These are phyloP conservation scores for Phytophthora meadii DNA, from an alignment of 352 stramenopile genomes.

Conservation along the genomic window DNA sequence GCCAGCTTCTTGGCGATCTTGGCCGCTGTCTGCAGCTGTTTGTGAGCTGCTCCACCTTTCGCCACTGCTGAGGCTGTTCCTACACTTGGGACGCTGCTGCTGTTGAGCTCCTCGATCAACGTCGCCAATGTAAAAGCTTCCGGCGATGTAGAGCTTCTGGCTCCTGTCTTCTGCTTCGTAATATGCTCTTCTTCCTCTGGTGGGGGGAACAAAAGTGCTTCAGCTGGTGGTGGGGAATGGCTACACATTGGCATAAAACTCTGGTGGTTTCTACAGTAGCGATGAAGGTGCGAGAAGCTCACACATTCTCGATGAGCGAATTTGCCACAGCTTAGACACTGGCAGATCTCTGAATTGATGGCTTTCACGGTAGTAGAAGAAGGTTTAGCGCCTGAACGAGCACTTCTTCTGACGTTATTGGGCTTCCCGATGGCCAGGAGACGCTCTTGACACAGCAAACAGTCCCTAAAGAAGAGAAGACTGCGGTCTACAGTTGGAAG, in stretches of 20 bases:
- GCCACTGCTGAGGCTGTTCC: not conserved
- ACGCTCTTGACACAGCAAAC: constrained; percentile 58
- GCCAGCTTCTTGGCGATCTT: constrained; percentile 47
- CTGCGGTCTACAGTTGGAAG: constrained; percentile 62
- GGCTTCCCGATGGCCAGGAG: constrained; percentile 44
- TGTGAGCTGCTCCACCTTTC: constrained; percentile 3
- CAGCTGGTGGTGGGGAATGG: constrained; percentile 15
- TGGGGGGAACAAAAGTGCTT: constrained; percentile 28
- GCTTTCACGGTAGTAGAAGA: not conserved
- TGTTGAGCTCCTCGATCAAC: constrained; percentile 46
- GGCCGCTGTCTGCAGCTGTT: constrained; percentile 31
- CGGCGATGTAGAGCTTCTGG: not conserved
- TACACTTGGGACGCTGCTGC: constrained; percentile 19
- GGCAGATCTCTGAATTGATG: constrained; percentile 39
- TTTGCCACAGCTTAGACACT: constrained; percentile 63
- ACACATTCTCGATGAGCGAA: constrained; percentile 67
- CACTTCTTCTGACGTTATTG: constrained; percentile 3
- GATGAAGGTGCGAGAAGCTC: constrained; percentile 53
- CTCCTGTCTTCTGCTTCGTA: constrained; percentile 10
- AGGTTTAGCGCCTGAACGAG: constrained; percentile 3
- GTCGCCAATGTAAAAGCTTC: constrained; percentile 44
- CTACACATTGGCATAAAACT: constrained; percentile 45
- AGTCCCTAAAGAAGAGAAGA: constrained; percentile 71
- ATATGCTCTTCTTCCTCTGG: constrained; percentile 9
- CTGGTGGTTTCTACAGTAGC: constrained; percentile 48